Percentiles rank a stretch among this genome's conserved stretches.
phyloP scores from a whole-genome alignment of 345 rosid species.

The Arabidopsis thaliana region TAIR10.1 NC_003076.8:19084001-19084500 shows the following conservation, averaged over 20 bases:
- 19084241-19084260: constrained; percentile 42
- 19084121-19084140: constrained; percentile 86
- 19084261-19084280: constrained; percentile 10
- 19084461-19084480: constrained; percentile 20
- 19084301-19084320: constrained; percentile 60
- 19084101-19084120: constrained; percentile 92
- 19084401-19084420: constrained; percentile 92
- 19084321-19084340: constrained; percentile 80
- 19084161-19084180: constrained; percentile 90
- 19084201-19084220: constrained; percentile 93
- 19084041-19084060: constrained; percentile 11
- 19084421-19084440: constrained; percentile 92
- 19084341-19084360: constrained; percentile 83
- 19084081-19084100: constrained; percentile 4
- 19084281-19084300: constrained; percentile 33
- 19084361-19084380: constrained; percentile 90
- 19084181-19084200: constrained; percentile 85
- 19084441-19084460: constrained; percentile 64
- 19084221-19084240: constrained; percentile 96
- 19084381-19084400: constrained; percentile 89
- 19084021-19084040: constrained; percentile 32
- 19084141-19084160: constrained; percentile 97
- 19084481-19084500: constrained; percentile 31
- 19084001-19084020: constrained; percentile 74
- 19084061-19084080: background rate